Evolutionary conservation across 2,329 filamentous ascomycete species (phyloP).

Genomic region (Colletotrichum siamense): DNA sequence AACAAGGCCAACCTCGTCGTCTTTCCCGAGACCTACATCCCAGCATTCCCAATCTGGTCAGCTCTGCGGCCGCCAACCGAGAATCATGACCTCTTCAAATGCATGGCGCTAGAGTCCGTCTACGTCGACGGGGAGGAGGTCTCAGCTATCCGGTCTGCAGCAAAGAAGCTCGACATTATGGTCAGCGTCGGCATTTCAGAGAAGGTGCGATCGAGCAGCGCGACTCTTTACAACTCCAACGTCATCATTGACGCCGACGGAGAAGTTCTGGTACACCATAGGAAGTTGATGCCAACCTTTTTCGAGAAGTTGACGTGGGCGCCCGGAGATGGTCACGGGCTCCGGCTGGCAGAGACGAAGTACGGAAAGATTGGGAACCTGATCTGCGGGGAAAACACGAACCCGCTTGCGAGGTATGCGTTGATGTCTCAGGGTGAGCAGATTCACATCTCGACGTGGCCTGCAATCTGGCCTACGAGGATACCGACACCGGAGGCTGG

Average conservation of each 20-base stretch:
- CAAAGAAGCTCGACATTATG: constrained; percentile 39
- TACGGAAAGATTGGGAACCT: constrained; percentile 53
- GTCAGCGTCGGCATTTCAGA: constrained; percentile 59
- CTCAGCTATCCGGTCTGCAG: constrained; percentile 40
- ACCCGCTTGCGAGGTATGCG: constrained; percentile 56
- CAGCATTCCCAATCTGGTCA: constrained; percentile 60
- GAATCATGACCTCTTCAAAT: constrained; percentile 55
- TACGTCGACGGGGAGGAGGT: constrained; percentile 53
- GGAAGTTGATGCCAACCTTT: constrained; percentile 61
- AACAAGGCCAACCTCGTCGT: constrained; percentile 54
- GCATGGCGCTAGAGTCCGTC: constrained; percentile 49
- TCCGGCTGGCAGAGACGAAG: constrained; percentile 49
- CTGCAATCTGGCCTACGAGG: constrained; percentile 58
- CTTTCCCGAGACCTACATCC: constrained; percentile 59
- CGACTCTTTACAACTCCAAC: constrained; percentile 57
- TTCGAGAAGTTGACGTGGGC: constrained; percentile 62
- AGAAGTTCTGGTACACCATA: constrained; percentile 53
- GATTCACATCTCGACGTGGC: constrained; percentile 61
- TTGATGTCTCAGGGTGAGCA: constrained; percentile 62
- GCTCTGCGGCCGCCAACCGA: constrained; percentile 50
- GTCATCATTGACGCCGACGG: constrained; percentile 50
- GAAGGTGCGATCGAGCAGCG: constrained; percentile 45
- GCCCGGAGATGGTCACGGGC: constrained; percentile 55
- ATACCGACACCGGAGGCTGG: constrained; percentile 1
- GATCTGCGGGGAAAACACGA: constrained; percentile 65